Evolutionary conservation across 1,139 yeast genomes (phyloP), one percentile per base, ranked within the genome.

Genomic region (Geotrichum restrictum): DNA sequence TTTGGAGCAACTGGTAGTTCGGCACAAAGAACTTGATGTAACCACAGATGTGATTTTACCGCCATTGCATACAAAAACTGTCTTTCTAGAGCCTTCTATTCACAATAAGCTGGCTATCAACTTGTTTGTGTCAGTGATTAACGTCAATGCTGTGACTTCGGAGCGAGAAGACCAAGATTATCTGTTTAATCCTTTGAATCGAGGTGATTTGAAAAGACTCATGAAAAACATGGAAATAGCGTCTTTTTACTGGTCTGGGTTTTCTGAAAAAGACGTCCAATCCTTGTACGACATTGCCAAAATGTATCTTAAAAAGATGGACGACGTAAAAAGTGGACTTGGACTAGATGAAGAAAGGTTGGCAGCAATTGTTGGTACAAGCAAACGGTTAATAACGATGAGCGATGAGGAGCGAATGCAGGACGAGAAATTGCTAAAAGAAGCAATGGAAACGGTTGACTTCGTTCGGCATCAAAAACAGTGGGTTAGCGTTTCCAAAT

Each of bases 161-260:
- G 88, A 83, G 62, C 66, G 88, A 46, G 76, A 74, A 13, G 91
- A 80, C 58, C 72, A 76, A 36, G 89, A 84, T 65, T 84, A 81
- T 64, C 81, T 84, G 86, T 83, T 83, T 61, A 83, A 83, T 67
- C 78, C 82, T 0, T 66, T 76, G 0, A 83, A 82, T 59, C 71
- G 79, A 43, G 69, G 65, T 36, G 83, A 82, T 57, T 65, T 83
- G 45, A 69, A 83, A 56, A 66, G 83, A 47, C 72, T 83, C 59
- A 75, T 83, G 8, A 75, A 79, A 1, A 83, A 84, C 60, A 64
- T 83, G 43, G 86, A 81, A 63, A 72, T 83, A 54, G 82, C 86
- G 1, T 81, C 89, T 0, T 83, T 83, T 62, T 82, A 81, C 60
- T 84, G 89, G 89, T 81, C 88, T 1, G 88, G 88, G 0, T 83